Evolutionary conservation across 441 rosid species (phyloP).

Genomic region (Populus hybrid): DNA sequence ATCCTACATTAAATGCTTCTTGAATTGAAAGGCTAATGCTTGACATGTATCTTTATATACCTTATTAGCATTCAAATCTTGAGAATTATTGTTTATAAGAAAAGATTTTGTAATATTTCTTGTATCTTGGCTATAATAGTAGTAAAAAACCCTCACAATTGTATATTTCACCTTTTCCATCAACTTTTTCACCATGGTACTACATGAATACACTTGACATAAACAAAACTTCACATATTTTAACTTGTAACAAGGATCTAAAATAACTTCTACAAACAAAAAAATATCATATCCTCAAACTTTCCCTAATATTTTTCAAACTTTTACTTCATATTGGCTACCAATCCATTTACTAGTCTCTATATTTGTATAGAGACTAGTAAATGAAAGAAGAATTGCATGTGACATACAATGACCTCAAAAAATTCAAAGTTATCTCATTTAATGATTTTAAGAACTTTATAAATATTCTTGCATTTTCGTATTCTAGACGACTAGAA

Average conservation of each 20-base stretch:
- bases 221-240: not conserved
- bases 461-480: not conserved
- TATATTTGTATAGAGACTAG: not conserved
- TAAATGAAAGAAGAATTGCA: not conserved
- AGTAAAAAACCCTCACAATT: not conserved
- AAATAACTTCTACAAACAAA: not conserved
- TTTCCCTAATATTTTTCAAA: not conserved
- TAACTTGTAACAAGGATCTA: not conserved
- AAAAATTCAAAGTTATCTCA: not conserved
- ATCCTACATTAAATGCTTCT: not conserved
- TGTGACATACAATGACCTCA: not conserved
- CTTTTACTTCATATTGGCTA: not conserved
- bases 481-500: not conserved
- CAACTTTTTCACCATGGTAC: not conserved
- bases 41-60: not conserved
- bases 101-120: not conserved
- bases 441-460: not conserved
- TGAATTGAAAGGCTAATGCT: not conserved
- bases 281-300: not conserved
- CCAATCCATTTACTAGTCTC: not conserved
- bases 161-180: not conserved
- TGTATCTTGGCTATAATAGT: not conserved
- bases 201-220: not conserved
- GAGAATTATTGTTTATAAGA: not conserved
- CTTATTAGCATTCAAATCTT: not conserved